A percentile compares a stretch with the other conserved stretches of the same genome.
Evolutionary conservation across 164 flowering plant genomes (phyloP).

Genomic region (Stephania cephalantha): DNA sequence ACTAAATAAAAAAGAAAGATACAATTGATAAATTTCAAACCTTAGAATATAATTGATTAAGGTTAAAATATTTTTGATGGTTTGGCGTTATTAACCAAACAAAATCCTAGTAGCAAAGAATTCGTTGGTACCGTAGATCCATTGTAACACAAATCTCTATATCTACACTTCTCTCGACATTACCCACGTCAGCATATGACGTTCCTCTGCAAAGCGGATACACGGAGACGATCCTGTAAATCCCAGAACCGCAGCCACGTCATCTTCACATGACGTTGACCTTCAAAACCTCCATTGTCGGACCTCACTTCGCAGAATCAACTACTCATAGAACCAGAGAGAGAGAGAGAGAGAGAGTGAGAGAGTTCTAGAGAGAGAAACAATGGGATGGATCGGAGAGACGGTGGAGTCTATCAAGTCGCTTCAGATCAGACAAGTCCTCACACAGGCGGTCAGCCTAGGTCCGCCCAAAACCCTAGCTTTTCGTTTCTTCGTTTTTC

Average conservation of each 20-base stretch:
- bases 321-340: not conserved
- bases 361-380: not conserved
- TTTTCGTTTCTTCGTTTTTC: slow-evolving; percentile 6
- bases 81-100: no score
- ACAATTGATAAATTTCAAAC: no score
- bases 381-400: slow-evolving; percentile 81
- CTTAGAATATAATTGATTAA: no score
- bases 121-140: no score
- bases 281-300: not conserved
- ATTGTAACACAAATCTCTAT: no score
- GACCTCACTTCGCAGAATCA: no score
- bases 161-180: not conserved
- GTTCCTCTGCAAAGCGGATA: not conserved
- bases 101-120: no score
- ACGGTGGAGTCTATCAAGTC: slow-evolving; percentile 58
- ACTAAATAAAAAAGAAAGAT: no score
- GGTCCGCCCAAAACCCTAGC: slow-evolving; percentile 36
- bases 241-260: not conserved
- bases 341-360: slow-evolving; percentile 2
- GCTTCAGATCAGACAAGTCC: slow-evolving; percentile 65
- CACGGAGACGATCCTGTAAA: not conserved
- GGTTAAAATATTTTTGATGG: no score
- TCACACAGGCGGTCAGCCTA: slow-evolving; percentile 65
- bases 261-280: not conserved
- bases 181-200: not conserved